A percentile compares a stretch with the other conserved stretches of the same genome.
Conservation (phyloP, 176 grass and related monocot genomes). For the Musa acuminata region DNA sequence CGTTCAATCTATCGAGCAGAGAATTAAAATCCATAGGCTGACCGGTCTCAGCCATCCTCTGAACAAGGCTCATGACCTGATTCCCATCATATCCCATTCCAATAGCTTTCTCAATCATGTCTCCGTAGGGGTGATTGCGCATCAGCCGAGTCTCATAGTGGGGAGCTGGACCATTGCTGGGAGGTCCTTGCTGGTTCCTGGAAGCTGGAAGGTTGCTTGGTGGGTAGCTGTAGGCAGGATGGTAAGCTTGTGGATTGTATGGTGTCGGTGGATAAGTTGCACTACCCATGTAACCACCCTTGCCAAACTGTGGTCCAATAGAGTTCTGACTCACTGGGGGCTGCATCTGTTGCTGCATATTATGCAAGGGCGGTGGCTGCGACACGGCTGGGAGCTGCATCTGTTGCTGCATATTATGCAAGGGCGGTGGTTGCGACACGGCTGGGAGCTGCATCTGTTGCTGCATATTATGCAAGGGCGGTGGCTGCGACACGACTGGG, state of each 20-base stretch:
- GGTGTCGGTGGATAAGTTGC: constrained; percentile 39
- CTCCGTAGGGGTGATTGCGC: constrained; percentile 43
- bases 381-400: constrained; percentile 17
- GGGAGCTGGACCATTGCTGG: constrained; percentile 33
- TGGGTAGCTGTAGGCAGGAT: constrained; percentile 26
- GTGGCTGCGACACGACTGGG: not conserved
- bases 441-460: constrained; percentile 22
- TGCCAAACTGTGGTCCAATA: constrained; percentile 42
- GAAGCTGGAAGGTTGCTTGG: constrained; percentile 36
- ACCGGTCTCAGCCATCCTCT: constrained; percentile 39
- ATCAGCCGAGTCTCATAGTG: constrained; percentile 35
- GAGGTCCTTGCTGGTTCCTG: constrained; percentile 9
- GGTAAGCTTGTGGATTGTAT: constrained; percentile 40
- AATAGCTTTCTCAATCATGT: constrained; percentile 62
- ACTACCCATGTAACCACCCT: constrained; percentile 30
- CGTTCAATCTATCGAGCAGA: constrained; percentile 56
- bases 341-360: constrained; percentile 29
- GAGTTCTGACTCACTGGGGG: constrained; percentile 30
- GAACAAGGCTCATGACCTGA: constrained; percentile 32
- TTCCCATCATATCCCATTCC: constrained; percentile 71
- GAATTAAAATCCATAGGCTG: constrained; percentile 62
- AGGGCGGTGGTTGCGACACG: no score
- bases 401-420: constrained; percentile 29
- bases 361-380: not conserved
- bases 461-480: constrained; percentile 25